A percentile compares a stretch with the other conserved stretches of the same genome.
Conservation (phyloP, 1,284 basidiomycete genomes). For the Marasmius oreades region DNA sequence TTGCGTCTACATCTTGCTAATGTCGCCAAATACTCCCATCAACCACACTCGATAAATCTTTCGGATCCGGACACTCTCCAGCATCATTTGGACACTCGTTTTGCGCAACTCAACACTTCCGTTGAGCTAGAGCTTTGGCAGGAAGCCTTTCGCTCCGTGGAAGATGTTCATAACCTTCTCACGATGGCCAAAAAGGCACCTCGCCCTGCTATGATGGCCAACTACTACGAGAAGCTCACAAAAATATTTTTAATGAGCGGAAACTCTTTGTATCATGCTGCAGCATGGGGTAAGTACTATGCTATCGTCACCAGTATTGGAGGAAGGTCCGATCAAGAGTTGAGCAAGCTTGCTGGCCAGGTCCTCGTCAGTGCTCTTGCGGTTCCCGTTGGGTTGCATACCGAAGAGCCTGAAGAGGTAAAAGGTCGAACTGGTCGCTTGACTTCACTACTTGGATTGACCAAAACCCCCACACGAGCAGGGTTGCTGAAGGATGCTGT, state of each 20-base stretch:
- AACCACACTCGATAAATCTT: conserved; percentile 97
- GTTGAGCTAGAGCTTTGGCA: conserved; percentile 99
- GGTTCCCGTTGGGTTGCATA: conserved; percentile 80
- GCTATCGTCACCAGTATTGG: conserved; percentile 63
- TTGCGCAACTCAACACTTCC: conserved; percentile 96
- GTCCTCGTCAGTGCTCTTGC: conserved; percentile 93
- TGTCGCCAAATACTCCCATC: conserved; percentile 94
- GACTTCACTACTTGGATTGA: conserved; percentile 84
- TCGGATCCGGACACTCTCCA: conserved; percentile 95
- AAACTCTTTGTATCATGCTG: conserved; percentile 94
- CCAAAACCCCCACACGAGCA: conserved; percentile 83
- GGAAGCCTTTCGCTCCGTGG: conserved; percentile 97
- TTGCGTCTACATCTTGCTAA: conserved; percentile 94
- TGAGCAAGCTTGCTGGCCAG: conserved; percentile 83
- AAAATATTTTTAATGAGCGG: conserved; percentile 95
- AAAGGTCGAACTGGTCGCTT: conserved; percentile 78
- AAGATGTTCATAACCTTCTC: conserved; percentile 96
- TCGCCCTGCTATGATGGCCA: conserved; percentile 95
- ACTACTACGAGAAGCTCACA: conserved; percentile 98
- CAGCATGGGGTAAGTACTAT: conserved; percentile 92
- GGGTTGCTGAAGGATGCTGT: conserved; percentile 86
- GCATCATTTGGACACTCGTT: conserved; percentile 96
- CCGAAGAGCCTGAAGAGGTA: conserved; percentile 68
- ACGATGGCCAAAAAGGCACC: conserved; percentile 91
- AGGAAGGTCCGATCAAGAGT: conserved; percentile 74